A percentile compares a stretch with the other conserved stretches of the same genome.
These are phyloP conservation scores for Mucor sp. DNA, from an alignment of 371 early-diverging fungal species.

Conservation along the genomic window DNA sequence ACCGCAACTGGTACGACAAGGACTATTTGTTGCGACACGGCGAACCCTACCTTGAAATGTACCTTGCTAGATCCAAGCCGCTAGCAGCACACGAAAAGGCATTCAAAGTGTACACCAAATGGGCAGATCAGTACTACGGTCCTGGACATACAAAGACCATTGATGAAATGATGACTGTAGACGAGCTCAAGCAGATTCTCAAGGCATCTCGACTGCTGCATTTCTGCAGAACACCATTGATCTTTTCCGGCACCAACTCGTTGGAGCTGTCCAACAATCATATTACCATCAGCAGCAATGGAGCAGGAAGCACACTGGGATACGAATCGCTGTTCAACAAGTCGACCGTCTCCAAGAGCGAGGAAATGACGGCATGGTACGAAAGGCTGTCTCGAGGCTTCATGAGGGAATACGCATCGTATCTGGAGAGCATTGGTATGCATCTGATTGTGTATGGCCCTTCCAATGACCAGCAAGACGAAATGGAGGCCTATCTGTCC, in stretches of 20 bases:
- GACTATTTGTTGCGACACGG: constrained; percentile 63
- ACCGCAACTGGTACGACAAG: constrained; percentile 33
- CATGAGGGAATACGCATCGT: constrained; percentile 68
- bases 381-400: constrained; percentile 57
- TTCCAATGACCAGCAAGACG: constrained; percentile 24
- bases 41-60: constrained; percentile 59
- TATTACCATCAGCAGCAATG: neutral
- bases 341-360: constrained; percentile 6
- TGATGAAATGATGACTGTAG: constrained; percentile 56
- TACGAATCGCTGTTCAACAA: constrained; percentile 20
- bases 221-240: constrained; percentile 67
- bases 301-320: neutral
- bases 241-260: constrained; percentile 48
- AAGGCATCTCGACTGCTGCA: constrained; percentile 66
- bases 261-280: neutral
- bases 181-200: constrained; percentile 60
- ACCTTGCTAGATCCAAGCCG: constrained; percentile 53
- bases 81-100: constrained; percentile 68
- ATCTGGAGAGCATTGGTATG: constrained; percentile 72
- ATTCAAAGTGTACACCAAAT: constrained; percentile 64
- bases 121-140: constrained; percentile 60
- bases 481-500: constrained; percentile 33
- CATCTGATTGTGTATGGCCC: constrained; percentile 54
- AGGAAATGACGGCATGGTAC: constrained; percentile 55
- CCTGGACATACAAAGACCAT: constrained; percentile 18